Conservation (phyloP, 495 filamentous ascomycete species). For the Trichoderma asperelloides region DNA sequence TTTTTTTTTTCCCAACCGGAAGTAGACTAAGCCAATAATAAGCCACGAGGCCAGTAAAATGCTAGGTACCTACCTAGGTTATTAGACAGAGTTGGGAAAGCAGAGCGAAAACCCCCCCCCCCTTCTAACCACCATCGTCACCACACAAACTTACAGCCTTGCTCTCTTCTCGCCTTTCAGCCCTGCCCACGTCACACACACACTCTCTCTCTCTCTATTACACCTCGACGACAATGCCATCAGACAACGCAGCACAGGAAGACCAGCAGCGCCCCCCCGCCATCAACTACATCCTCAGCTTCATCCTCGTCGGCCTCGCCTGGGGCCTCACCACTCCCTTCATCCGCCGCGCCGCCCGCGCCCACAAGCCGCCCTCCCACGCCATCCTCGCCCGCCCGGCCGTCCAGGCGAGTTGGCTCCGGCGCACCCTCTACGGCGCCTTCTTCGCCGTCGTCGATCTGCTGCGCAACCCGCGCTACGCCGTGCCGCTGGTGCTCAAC, state of each 20-base stretch:
- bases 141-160: neutral
- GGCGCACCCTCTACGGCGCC: constrained; percentile 43
- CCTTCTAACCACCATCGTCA: no score
- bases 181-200: neutral
- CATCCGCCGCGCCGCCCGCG: constrained; percentile 58
- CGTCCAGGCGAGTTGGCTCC: constrained; percentile 41
- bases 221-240: neutral
- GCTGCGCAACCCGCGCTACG: constrained; percentile 71
- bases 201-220: neutral
- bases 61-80: no score
- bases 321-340: constrained; percentile 74
- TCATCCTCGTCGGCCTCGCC: constrained; percentile 82
- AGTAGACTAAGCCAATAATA: no score
- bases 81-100: no score
- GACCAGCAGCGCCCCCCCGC: constrained; percentile 36
- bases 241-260: neutral
- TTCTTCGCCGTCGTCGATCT: constrained; percentile 72
- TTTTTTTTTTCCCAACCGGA: no score
- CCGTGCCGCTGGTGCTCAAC: constrained; percentile 78
- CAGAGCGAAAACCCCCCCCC: no score
- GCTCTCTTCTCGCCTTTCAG: no score
- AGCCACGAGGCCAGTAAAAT: no score
- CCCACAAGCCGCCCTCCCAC: constrained; percentile 45
- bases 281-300: constrained; percentile 75
- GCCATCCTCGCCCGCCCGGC: constrained; percentile 33